Evolutionary conservation across 306 rosid genomes (phyloP), one percentile per base, ranked within the genome.

Genomic region (Vicia faba): DNA sequence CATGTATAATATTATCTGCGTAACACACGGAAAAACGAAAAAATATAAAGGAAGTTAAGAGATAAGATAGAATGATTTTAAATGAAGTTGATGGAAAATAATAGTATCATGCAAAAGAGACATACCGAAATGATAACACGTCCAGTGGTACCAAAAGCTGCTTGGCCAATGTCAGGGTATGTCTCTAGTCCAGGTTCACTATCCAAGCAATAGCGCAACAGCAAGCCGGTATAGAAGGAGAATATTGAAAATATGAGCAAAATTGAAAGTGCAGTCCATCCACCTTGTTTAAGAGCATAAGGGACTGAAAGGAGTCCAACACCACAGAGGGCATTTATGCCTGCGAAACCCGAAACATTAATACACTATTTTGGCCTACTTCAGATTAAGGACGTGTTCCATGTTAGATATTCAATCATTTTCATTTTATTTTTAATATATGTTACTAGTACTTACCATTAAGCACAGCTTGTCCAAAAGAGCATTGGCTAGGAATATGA

Each of bases 111-210:
- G 56, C 7, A 51, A 23, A 11, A 8, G 5, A 50, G 16, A 78
- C 85, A 63, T 45, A 89, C 98, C 20, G 96, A 92, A 73, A 92
- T 86, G 79, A 39, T 4, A 19, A 92, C 59, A 44, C 98, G 85
- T 14, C 98, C 98, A 4, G 51, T 11, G 25, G 83, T 60, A 28
- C 98, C 98, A 75, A 92, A 92, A 50, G 98, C 98, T 29, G 96
- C 96, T 62, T 87, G 92, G 67, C 98, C 98, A 76, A 92, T 81
- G 66, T 92, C 98, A 4, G 98, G 98, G 80, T 89, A 92, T 16
- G 98, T 92, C 72, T 89, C 96, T 23, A 92, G 87, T 4, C 89
- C 97, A 26, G 97, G 92, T 61, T 76, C 68, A 43, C 97, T 95
- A 39, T 95, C 99, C 79, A 95, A 80, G 78, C 97, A 95, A 68